Conservation (phyloP, 495 filamentous ascomycete species). For the Venustampulla echinocandica region DNA sequence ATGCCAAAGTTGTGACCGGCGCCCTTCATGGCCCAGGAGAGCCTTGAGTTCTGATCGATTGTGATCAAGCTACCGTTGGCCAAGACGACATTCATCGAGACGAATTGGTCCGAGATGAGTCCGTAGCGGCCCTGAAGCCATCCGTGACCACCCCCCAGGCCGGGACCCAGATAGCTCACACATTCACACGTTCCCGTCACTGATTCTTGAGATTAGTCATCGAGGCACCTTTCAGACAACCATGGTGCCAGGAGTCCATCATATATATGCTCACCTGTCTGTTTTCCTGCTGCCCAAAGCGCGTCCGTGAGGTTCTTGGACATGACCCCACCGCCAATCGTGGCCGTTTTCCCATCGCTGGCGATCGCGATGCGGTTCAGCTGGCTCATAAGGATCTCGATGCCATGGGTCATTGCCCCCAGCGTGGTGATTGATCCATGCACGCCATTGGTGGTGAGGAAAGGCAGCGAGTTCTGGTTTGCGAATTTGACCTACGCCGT, state of each 20-base stretch:
- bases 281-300: slow-evolving; percentile 30
- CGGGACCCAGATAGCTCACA: slow-evolving; percentile 44
- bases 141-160: slow-evolving; percentile 55
- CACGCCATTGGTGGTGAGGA: slow-evolving; percentile 39
- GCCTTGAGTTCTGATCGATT: slow-evolving; percentile 32
- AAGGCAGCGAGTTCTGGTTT: slow-evolving; percentile 36
- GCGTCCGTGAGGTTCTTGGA: slow-evolving; percentile 27
- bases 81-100: slow-evolving; percentile 45
- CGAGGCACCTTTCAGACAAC: no score
- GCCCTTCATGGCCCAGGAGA: slow-evolving; percentile 50
- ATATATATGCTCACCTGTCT: slow-evolving; percentile 25
- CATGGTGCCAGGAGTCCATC: background rate
- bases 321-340: slow-evolving; percentile 41
- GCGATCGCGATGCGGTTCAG: slow-evolving; percentile 35
- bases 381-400: slow-evolving; percentile 37
- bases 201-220: slow-evolving; percentile 20
- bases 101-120: slow-evolving; percentile 49
- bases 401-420: slow-evolving; percentile 36
- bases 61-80: slow-evolving; percentile 43
- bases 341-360: slow-evolving; percentile 36
- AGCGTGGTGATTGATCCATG: slow-evolving; percentile 39
- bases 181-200: slow-evolving; percentile 50
- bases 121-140: slow-evolving; percentile 50
- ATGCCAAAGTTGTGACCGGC: slow-evolving; percentile 59
- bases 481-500: slow-evolving; percentile 39